These are phyloP conservation scores for Piromyces finnis DNA, from an alignment of 192 early-diverging fungal species.

Conservation along the genomic window DNA sequence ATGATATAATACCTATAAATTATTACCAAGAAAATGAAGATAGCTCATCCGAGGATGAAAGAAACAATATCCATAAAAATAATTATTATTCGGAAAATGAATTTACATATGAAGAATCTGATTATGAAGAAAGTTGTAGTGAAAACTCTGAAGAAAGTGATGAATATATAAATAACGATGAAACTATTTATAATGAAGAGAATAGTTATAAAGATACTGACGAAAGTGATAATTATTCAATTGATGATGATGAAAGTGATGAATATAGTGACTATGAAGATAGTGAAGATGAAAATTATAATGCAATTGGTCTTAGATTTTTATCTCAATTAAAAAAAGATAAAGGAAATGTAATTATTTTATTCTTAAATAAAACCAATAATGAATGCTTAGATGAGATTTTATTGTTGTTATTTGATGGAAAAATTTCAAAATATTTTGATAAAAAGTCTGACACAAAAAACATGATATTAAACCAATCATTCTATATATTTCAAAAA, in stretches of 20 bases:
- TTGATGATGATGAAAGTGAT: background rate
- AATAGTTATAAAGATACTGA: background rate
- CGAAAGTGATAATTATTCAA: background rate
- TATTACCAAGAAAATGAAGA: background rate
- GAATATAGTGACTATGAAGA: background rate
- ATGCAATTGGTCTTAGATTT: background rate
- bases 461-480: background rate
- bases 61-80: background rate
- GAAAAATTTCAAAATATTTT: background rate
- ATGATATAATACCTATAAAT: background rate
- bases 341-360: background rate
- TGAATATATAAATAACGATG: background rate
- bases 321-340: background rate
- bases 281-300: background rate
- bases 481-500: background rate
- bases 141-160: background rate
- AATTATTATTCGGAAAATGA: no score
- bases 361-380: background rate
- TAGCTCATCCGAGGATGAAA: no score
- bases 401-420: background rate
- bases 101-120: background rate
- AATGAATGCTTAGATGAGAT: background rate
- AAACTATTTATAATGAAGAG: no score
- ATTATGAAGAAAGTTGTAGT: background rate
- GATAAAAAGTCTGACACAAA: background rate